phyloP scores from a whole-genome alignment of 2,329 filamentous ascomycete genomes.

The Paraconiothyrium sp. region DNA sequence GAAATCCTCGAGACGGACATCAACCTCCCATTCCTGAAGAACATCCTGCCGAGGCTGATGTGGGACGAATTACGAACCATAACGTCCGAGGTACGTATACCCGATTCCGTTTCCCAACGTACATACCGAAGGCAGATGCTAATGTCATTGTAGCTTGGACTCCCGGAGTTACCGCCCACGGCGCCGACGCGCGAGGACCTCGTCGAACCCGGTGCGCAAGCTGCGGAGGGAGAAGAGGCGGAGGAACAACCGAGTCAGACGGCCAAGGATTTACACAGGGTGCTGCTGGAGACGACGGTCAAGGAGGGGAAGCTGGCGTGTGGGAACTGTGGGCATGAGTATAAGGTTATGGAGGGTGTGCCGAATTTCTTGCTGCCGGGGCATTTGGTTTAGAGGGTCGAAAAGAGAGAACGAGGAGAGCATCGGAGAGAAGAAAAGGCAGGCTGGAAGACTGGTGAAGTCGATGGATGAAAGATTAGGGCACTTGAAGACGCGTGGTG shows the following conservation, averaged over 20 bases:
- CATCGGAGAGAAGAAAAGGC: not conserved
- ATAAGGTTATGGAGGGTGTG: constrained; percentile 93
- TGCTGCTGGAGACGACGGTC: constrained; percentile 90
- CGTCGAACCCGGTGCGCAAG: constrained; percentile 22
- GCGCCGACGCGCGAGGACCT: constrained; percentile 46
- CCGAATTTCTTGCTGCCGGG: constrained; percentile 94
- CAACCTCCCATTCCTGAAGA: constrained; percentile 81
- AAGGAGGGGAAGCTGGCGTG: constrained; percentile 89
- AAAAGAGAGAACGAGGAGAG: not conserved
- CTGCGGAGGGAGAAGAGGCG: constrained; percentile 35
- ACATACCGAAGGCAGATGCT: not conserved
- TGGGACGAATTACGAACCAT: constrained; percentile 83
- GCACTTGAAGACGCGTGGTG: not conserved
- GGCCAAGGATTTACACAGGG: constrained; percentile 78
- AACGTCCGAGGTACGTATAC: constrained; percentile 72
- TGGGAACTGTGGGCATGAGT: constrained; percentile 91
- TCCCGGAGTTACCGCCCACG: constrained; percentile 71
- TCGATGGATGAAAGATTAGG: no score
- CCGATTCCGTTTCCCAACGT: not conserved
- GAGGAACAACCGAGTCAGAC: constrained; percentile 72
- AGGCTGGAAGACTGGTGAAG: not conserved
- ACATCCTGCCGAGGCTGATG: constrained; percentile 86
- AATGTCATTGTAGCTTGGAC: constrained; percentile 70
- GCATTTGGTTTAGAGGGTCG: constrained; percentile 72
- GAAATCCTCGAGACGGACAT: constrained; percentile 84